phyloP scores from a whole-genome alignment of 1,284 basidiomycete genomes.

The Taiwanofungus camphoratus region DNA sequence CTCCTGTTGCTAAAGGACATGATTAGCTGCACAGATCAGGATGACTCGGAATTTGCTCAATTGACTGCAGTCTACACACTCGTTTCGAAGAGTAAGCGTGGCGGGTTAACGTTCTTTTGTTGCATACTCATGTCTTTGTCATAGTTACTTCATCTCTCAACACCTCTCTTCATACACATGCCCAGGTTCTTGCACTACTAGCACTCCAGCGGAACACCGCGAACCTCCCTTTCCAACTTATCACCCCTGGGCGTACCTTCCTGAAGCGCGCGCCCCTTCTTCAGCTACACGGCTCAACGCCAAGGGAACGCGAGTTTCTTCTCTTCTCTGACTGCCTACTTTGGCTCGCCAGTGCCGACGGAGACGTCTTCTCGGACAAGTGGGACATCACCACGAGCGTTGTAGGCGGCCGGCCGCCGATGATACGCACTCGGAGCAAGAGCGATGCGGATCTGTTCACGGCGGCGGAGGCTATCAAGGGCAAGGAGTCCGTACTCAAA shows the following conservation, averaged over 20 bases:
- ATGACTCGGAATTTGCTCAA: slow-evolving; percentile 58
- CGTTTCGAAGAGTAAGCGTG: slow-evolving; percentile 65
- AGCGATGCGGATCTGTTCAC: slow-evolving; percentile 50
- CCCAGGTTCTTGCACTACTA: slow-evolving; percentile 67
- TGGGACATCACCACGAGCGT: slow-evolving; percentile 18
- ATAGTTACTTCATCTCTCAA: slow-evolving; percentile 76
- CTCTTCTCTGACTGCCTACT: slow-evolving; percentile 79
- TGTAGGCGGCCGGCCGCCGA: slow-evolving; percentile 25
- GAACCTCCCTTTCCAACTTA: slow-evolving; percentile 70
- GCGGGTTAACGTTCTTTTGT: neutral
- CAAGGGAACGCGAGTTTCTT: slow-evolving; percentile 64
- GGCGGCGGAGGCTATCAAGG: slow-evolving; percentile 14
- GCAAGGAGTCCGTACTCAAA: slow-evolving; percentile 20
- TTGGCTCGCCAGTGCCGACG: slow-evolving; percentile 61
- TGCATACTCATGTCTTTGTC: neutral
- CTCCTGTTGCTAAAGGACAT: slow-evolving; percentile 78
- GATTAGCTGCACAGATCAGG: slow-evolving; percentile 54
- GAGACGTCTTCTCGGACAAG: slow-evolving; percentile 24
- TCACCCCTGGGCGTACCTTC: slow-evolving; percentile 73
- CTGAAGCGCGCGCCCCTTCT: slow-evolving; percentile 61
- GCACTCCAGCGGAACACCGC: slow-evolving; percentile 72
- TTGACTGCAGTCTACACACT: slow-evolving; percentile 56
- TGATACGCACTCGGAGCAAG: slow-evolving; percentile 49
- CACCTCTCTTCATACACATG: slow-evolving; percentile 70
- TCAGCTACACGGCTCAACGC: slow-evolving; percentile 47